phyloP scores from a whole-genome alignment of 176 grass and related monocot genomes.

The Oryza australiensis region DNA sequence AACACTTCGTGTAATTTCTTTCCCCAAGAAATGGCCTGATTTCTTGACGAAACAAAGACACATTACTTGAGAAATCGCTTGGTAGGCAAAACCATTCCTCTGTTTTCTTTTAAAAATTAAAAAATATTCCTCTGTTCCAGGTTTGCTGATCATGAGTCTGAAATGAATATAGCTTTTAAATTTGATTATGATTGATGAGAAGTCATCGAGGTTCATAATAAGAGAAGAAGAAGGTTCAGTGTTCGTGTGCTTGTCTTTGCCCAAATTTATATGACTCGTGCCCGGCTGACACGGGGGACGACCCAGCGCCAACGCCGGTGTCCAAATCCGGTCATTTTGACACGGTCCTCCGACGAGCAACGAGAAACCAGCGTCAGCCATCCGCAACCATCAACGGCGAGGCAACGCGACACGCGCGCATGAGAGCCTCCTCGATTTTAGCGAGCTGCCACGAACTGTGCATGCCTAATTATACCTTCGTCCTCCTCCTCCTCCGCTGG shows the following conservation, averaged over 20 bases:
- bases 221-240: too few relatives aligned
- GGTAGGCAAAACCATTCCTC: background rate
- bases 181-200: too few relatives aligned
- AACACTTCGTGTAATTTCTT: background rate
- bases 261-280: background rate
- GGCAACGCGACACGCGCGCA: background rate
- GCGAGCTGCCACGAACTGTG: constrained; percentile 36
- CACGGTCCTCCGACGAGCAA: constrained; percentile 19
- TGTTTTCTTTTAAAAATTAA: too few relatives aligned
- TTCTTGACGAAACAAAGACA: too few relatives aligned
- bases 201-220: too few relatives aligned
- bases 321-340: constrained; percentile 44
- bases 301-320: background rate
- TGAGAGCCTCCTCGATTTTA: constrained; percentile 36
- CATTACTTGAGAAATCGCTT: background rate
- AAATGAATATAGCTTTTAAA: too few relatives aligned
- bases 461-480: constrained; percentile 58
- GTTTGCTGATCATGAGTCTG: too few relatives aligned
- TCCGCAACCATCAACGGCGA: constrained; percentile 5
- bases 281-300: background rate
- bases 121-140: background rate
- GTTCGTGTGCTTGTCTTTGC: too few relatives aligned
- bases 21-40: background rate
- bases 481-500: constrained; percentile 37
- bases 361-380: constrained; percentile 6